A percentile compares a stretch with the other conserved stretches of the same genome.
Evolutionary conservation across 164 flowering plant genomes (phyloP).

Genomic region (Macadamia tetraphylla): DNA sequence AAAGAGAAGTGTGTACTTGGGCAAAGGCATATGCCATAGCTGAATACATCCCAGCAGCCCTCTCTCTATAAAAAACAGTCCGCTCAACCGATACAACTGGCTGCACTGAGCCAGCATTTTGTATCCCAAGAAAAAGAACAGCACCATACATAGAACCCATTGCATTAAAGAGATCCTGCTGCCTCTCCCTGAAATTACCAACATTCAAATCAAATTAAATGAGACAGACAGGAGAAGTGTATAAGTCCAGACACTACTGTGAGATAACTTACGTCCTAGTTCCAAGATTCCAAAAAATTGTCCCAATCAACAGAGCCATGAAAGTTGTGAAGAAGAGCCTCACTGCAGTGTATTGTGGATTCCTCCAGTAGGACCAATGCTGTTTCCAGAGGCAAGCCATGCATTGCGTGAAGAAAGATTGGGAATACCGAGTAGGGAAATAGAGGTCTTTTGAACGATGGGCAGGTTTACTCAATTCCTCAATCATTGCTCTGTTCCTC

Average conservation of each 20-base stretch:
- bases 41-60: not conserved
- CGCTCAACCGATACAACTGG: not conserved
- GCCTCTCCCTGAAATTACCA: not conserved
- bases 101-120: not conserved
- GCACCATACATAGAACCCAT: conserved; percentile 1
- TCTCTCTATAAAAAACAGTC: not conserved
- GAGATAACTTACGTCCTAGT: not conserved
- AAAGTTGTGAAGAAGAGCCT: not conserved
- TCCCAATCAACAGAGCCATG: not conserved
- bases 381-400: not conserved
- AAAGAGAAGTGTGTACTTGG: not conserved
- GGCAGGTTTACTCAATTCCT: not conserved
- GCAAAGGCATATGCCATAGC: not conserved
- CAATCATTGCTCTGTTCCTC: not conserved
- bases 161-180: not conserved
- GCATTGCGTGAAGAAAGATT: not conserved
- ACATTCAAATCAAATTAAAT: not conserved
- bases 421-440: not conserved
- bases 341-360: not conserved
- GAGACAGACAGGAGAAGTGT: not conserved
- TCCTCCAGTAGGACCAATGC: not conserved
- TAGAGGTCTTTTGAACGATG: not conserved
- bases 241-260: not conserved
- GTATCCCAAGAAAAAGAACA: not conserved
- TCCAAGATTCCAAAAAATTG: not conserved